Evolutionary conservation across 768 basidiomycete species (phyloP), one percentile per base, ranked within the genome.

Genomic region (Amanita subjunquillea): DNA sequence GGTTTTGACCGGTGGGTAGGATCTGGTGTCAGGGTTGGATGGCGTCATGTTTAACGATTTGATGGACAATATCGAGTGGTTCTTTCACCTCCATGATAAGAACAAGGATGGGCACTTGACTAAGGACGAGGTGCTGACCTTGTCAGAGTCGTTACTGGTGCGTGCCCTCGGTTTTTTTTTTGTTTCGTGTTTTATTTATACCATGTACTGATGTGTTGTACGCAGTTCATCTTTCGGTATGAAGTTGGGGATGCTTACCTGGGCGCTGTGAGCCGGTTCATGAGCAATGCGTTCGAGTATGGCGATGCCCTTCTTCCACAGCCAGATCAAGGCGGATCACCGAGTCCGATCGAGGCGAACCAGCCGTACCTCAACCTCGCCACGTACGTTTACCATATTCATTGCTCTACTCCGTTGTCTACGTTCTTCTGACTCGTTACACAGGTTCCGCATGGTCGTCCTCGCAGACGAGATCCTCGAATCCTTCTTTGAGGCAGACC

Each of bases 21-120:
- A 98, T 63, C 72, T 98, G 10, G 85, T 98, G 8, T 77, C 73
- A 27, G 95, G 96, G 1, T 72, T 98, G 46, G 86, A 96, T 59
- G 85, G 85, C 2, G 88, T 96, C 42, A 89, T 97, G 80, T 87
- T 90, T 70, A 94, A 91, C 57, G 96, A 97, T 65, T 70, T 99
- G 58, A 97, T 98, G 96, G 90, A 93, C 53, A 95, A 91, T 58
- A 95, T 98, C 60, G 91, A 96, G 65, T 99, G 95, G 95, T 95
- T 98, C 70, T 97, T 98, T 70, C 87, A 86, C 59, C 66, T 98
- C 46, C 91, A 95, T 56, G 92, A 94, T 69, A 94, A 94, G 68
- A 88, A 99, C 66, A 91, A 91, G 59, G 96, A 99, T 63, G 94
- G 95, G 1, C 92, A 74, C 65, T 69, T 99, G 56, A 94, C 93